phyloP scores from a whole-genome alignment of 1,139 yeast genomes.

The Scheffersomyces cryptocercus region DNA sequence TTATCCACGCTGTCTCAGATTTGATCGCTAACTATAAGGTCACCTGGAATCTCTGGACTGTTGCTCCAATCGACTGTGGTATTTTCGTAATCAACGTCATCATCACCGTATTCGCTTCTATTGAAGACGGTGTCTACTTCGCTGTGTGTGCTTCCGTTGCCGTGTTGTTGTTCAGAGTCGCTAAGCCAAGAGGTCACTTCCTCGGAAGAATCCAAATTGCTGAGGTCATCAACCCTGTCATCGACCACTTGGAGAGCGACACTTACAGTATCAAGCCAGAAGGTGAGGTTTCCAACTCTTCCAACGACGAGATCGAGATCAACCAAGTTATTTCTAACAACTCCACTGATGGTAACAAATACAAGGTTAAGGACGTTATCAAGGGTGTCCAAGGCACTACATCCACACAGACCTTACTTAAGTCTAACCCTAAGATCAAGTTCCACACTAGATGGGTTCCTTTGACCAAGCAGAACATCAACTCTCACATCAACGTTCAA shows the following conservation, averaged over 20 bases:
- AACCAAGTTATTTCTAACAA: constrained; percentile 32
- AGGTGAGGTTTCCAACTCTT: constrained; percentile 8
- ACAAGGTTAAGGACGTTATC: constrained; percentile 12
- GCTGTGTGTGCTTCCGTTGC: constrained; percentile 86
- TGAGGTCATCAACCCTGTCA: constrained; percentile 63
- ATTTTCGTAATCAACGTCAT: constrained; percentile 78
- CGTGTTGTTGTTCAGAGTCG: constrained; percentile 67
- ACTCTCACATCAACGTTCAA: constrained; percentile 55
- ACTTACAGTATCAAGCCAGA: constrained; percentile 6
- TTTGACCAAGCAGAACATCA: constrained; percentile 54
- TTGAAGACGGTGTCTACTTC: constrained; percentile 89
- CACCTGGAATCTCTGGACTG: constrained; percentile 73
- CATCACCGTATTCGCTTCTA: constrained; percentile 76
- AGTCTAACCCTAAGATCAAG: constrained; percentile 31
- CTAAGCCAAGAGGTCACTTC: constrained; percentile 80
- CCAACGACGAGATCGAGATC: constrained; percentile 37
- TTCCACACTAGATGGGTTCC: constrained; percentile 86
- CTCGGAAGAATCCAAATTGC: constrained; percentile 75
- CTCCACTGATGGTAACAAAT: constrained; percentile 8
- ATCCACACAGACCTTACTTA: constrained; percentile 24
- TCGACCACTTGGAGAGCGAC: constrained; percentile 16
- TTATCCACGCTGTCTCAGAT: constrained; percentile 94
- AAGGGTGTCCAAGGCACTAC: constrained; percentile 15
- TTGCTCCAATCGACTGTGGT: constrained; percentile 74
- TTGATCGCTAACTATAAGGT: constrained; percentile 72